phyloP scores from a whole-genome alignment of 2,329 filamentous ascomycete species.

The Ascochyta rabiei region DNA sequence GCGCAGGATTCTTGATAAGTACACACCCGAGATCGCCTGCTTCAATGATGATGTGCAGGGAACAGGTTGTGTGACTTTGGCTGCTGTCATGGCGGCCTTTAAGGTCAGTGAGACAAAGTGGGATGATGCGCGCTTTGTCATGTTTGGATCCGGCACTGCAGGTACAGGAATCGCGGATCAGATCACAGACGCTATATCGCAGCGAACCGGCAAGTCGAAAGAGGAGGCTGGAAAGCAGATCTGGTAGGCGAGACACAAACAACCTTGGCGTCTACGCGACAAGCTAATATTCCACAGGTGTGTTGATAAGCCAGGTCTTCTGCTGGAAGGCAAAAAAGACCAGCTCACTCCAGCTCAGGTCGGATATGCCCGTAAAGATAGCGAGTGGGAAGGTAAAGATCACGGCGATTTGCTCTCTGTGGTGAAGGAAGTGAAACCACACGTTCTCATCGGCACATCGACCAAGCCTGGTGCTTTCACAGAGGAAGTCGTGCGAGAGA shows the following conservation, averaged over 20 bases:
- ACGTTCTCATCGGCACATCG: slow-evolving; percentile 83
- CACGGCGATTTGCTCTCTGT: slow-evolving; percentile 68
- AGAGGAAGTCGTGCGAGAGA: slow-evolving; percentile 72
- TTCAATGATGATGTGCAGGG: slow-evolving; percentile 94
- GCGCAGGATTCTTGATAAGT: slow-evolving; percentile 75
- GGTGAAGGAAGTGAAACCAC: slow-evolving; percentile 73
- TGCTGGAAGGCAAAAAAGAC: slow-evolving; percentile 67
- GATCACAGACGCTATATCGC: slow-evolving; percentile 76
- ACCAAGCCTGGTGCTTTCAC: slow-evolving; percentile 80
- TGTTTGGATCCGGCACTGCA: slow-evolving; percentile 83
- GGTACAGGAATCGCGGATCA: slow-evolving; percentile 88
- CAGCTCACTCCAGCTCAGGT: slow-evolving; percentile 70
- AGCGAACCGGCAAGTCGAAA: slow-evolving; percentile 68
- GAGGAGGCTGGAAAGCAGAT: slow-evolving; percentile 81
- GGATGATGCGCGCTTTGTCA: slow-evolving; percentile 70
- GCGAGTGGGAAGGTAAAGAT: slow-evolving; percentile 66
- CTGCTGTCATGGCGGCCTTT: slow-evolving; percentile 77
- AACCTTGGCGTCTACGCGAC: not conserved
- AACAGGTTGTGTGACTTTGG: slow-evolving; percentile 84
- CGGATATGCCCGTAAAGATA: slow-evolving; percentile 67
- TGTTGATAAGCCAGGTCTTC: slow-evolving; percentile 79
- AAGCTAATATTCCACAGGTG: slow-evolving; percentile 50
- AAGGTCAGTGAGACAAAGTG: slow-evolving; percentile 71
- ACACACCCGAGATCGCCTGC: slow-evolving; percentile 74
- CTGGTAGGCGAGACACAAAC: slow-evolving; percentile 55